Conservation (phyloP, 257 asterid species). For the Coffea canephora region DNA sequence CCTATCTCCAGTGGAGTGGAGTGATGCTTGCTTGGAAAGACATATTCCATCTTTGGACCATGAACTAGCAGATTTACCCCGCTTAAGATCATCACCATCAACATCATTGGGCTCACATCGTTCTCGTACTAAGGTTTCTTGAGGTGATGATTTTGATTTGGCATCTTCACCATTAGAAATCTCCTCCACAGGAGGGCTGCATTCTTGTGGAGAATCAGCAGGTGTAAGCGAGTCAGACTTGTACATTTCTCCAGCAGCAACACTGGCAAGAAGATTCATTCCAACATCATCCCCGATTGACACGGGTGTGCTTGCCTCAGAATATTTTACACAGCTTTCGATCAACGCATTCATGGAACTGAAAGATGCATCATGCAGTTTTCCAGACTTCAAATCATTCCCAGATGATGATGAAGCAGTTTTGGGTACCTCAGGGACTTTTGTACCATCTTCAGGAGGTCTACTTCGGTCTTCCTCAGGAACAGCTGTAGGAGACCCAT, state of each 20-base stretch:
- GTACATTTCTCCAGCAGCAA: slow-evolving; percentile 84
- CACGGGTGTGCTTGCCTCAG: slow-evolving; percentile 64
- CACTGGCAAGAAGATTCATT: slow-evolving; percentile 96
- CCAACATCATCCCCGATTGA: slow-evolving; percentile 82
- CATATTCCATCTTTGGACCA: slow-evolving; percentile 30
- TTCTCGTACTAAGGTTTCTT: slow-evolving; percentile 25
- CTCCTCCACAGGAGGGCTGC: slow-evolving; percentile 41
- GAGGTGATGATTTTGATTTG: slow-evolving; percentile 41
- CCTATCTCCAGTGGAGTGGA: slow-evolving; percentile 28
- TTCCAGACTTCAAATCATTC: slow-evolving; percentile 39
- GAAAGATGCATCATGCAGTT: slow-evolving; percentile 57
- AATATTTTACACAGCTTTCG: slow-evolving; percentile 84
- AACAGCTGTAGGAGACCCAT: slow-evolving; percentile 39
- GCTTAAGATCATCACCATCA: slow-evolving; percentile 37
- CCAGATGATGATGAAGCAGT: slow-evolving; percentile 33
- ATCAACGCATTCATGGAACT: slow-evolving; percentile 92
- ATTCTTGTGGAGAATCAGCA: slow-evolving; percentile 48
- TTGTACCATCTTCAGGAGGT: slow-evolving; percentile 36
- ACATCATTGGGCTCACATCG: slow-evolving; percentile 25
- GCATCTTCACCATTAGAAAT: slow-evolving; percentile 44
- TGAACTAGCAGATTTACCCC: slow-evolving; percentile 26
- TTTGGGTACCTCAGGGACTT: slow-evolving; percentile 30
- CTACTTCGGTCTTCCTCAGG: slow-evolving; percentile 54
- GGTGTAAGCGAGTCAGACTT: slow-evolving; percentile 57
- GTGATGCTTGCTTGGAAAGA: slow-evolving; percentile 25